phyloP scores from a whole-genome alignment of 345 rosid species.

The Murraya paniculata region DNA sequence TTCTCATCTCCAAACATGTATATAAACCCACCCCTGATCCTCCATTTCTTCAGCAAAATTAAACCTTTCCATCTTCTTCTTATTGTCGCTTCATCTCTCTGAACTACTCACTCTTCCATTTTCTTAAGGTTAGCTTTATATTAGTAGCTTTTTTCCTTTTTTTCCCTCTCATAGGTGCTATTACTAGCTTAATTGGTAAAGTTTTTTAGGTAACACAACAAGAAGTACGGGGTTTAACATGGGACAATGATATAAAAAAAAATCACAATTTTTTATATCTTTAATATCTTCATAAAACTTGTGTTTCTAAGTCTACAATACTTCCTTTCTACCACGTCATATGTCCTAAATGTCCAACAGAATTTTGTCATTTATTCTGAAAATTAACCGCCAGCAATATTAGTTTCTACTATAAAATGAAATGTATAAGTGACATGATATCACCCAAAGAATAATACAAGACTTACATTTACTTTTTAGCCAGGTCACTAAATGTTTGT shows the following conservation, averaged over 20 bases:
- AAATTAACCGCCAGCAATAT: no score
- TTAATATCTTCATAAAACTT: no score
- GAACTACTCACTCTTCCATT: not conserved
- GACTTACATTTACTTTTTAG: not conserved
- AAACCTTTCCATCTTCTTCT: not conserved
- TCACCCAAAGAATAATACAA: not conserved
- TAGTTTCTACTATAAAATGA: not conserved
- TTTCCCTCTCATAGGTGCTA: no score
- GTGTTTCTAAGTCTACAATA: no score
- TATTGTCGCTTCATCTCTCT: not conserved
- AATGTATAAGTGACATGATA: not conserved
- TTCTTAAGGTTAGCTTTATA: not conserved
- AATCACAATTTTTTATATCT: no score
- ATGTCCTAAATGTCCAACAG: not conserved
- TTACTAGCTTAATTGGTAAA: not conserved
- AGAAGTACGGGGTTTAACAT: no score
- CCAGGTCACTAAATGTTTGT: not conserved
- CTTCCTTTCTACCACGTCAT: no score
- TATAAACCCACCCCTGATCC: slow-evolving; percentile 28
- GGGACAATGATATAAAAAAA: no score
- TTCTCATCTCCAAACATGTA: slow-evolving; percentile 30
- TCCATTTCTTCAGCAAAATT: slow-evolving; percentile 24
- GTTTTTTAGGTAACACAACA: not conserved
- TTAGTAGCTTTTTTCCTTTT: no score
- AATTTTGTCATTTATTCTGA: not conserved